Percentiles rank a stretch among this genome's conserved stretches.
Evolutionary conservation across 1,139 yeast genomes (phyloP).

Genomic region (Blastobotrys elegans): DNA sequence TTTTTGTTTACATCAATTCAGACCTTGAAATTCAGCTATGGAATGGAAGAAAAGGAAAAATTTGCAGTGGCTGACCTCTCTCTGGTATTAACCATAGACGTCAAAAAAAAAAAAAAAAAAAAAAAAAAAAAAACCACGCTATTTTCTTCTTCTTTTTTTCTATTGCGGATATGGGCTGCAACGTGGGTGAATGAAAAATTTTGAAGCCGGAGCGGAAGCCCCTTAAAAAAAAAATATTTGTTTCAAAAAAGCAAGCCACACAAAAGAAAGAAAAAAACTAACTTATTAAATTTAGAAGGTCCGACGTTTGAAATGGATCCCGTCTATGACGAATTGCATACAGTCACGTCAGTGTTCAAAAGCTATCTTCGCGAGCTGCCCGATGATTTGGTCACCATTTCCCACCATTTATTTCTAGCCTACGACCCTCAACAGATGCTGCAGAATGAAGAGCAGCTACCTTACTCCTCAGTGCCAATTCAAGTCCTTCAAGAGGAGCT

Average conservation of each 20-base stretch:
- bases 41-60: no score
- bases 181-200: conserved; percentile 2
- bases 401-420: conserved; percentile 17
- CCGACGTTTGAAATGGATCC: conserved; percentile 61
- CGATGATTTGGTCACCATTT: conserved; percentile 53
- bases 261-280: conserved; percentile 6
- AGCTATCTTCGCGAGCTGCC: conserved; percentile 75
- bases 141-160: not conserved
- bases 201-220: not conserved
- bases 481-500: conserved; percentile 25
- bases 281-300: conserved; percentile 32
- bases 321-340: conserved; percentile 69
- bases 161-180: not conserved
- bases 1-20: no score
- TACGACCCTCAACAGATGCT: conserved; percentile 11
- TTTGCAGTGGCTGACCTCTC: no score
- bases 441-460: conserved; percentile 14
- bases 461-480: conserved; percentile 19
- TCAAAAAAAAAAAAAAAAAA: no score
- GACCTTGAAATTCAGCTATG: no score
- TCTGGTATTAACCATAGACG: no score
- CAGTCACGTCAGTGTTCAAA: conserved; percentile 77
- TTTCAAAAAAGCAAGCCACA: not conserved
- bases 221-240: not conserved
- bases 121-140: not conserved